Base-by-base conservation (phyloP, 768 basidiomycete genomes). In the Agrocybe pediades region DNA sequence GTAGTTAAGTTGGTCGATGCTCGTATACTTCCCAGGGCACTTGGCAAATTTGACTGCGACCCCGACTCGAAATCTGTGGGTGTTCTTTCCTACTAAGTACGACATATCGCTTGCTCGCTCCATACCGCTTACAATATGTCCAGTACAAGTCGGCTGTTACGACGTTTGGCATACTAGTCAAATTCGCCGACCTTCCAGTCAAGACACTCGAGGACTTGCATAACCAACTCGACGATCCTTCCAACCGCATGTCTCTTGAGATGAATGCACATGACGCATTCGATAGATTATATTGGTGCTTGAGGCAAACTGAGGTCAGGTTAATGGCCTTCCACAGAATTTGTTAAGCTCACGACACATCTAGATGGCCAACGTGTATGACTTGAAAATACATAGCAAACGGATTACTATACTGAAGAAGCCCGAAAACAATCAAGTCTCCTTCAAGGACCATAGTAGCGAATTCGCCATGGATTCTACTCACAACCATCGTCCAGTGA, bases 361-460 rank as follows among this genome's bases (percentile, higher is more conserved):
- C 17, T 40, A 56, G 58, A 54, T 8, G 16, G 27, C 49, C 6
- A 4, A 59, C 29, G 54, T 41, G 20, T 59, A 62, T 17, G 26
- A 20, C 9, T 2, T 55, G 20, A 56, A 52, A 39, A 11, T 54
- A n/a, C 55, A 49, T 43, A 9, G 46, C n/a, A 6, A 36, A n/a
- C n/a, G n/a, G 1, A 1, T 1, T 11, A 45, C 42, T 24, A 41
- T 50, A 19, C 11, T 52, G 19, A 21, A 16, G n/a, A 9, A 6
- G 26, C 52, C 59, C 46, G n/a, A 30, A 2, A 33, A 58, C 45
- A 42, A 56, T 29, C 54, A 6, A 19, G 19, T 63, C 36, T 33
- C 54, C 41, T 61, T 61, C 44, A 17, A 11, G 26, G 58, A 62
- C 49, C 57, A 49, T 29, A 59, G 57, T 51, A 17, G 26, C 16